Evolutionary conservation across 1,284 basidiomycete genomes (phyloP).

Genomic region (Ustilago lituana): DNA sequence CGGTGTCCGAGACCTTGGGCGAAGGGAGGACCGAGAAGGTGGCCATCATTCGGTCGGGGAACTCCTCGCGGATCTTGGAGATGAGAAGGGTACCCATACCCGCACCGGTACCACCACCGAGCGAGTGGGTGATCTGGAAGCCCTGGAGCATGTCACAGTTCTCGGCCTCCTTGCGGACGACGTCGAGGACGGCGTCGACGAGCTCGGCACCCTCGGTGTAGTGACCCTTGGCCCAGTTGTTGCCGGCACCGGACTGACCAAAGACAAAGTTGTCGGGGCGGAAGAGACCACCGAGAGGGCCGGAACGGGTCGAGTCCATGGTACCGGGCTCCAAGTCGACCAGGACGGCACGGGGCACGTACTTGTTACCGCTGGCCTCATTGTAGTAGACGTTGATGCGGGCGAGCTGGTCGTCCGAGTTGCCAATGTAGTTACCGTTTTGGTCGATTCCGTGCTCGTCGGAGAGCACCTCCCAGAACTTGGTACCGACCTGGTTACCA

Average conservation of each 20-base stretch:
- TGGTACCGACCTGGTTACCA: constrained; percentile 74
- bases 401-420: constrained; percentile 93
- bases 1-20: constrained; percentile 93
- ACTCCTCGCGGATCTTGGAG: constrained; percentile 68
- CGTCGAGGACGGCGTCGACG: constrained; percentile 80
- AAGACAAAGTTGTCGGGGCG: constrained; percentile 80
- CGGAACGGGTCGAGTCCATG: constrained; percentile 76
- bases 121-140: constrained; percentile 90
- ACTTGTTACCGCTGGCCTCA: constrained; percentile 72
- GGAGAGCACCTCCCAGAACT: constrained; percentile 97
- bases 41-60: constrained; percentile 81
- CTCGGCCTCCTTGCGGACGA: constrained; percentile 72
- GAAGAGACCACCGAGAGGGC: constrained; percentile 79
- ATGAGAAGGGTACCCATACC: constrained; percentile 63
- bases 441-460: constrained; percentile 96
- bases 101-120: constrained; percentile 80
- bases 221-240: constrained; percentile 84
- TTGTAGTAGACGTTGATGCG: constrained; percentile 75
- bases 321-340: constrained; percentile 92
- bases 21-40: constrained; percentile 92
- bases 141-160: constrained; percentile 88
- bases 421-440: constrained; percentile 90
- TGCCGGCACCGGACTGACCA: constrained; percentile 79
- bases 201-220: constrained; percentile 78
- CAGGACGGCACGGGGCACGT: constrained; percentile 91